Conservation (phyloP, 805 yeast species). For the Wickerhamiella kazuoi region DNA sequence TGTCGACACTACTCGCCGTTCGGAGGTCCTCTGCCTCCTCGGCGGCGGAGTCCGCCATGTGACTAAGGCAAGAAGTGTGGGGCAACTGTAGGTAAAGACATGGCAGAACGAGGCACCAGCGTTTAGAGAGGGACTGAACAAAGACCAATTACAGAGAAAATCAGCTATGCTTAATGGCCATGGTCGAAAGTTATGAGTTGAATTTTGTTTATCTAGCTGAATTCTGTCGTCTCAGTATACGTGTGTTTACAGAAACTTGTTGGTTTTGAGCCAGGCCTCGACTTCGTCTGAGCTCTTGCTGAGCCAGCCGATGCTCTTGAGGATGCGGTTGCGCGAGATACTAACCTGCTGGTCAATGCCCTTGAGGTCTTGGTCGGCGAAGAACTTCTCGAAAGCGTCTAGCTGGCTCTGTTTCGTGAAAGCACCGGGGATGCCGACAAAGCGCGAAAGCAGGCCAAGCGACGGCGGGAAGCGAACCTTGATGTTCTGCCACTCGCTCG, state of each 20-base stretch:
- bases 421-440: slow-evolving; percentile 44
- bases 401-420: slow-evolving; percentile 40
- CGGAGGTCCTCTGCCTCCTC: slow-evolving; percentile 24
- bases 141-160: no score
- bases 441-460: slow-evolving; percentile 57
- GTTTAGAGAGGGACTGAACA: no score
- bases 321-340: slow-evolving; percentile 40
- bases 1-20: slow-evolving; percentile 18
- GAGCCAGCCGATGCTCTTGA: slow-evolving; percentile 34
- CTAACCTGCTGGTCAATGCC: slow-evolving; percentile 42
- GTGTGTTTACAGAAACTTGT: slow-evolving; percentile 8
- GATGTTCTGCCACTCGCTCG: slow-evolving; percentile 54
- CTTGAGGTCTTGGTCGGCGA: slow-evolving; percentile 28
- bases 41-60: not conserved
- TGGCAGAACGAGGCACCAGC: no score
- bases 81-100: not conserved
- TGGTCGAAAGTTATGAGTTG: no score
- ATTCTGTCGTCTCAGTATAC: no score
- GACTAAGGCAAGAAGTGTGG: not conserved
- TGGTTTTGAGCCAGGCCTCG: slow-evolving; percentile 14
- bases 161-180: no score
- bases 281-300: slow-evolving; percentile 12
- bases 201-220: no score
- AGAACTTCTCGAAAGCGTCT: slow-evolving; percentile 34
- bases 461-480: slow-evolving; percentile 60